phyloP scores from a whole-genome alignment of 2,329 filamentous ascomycete genomes.

The Aspergillus unguis region DNA sequence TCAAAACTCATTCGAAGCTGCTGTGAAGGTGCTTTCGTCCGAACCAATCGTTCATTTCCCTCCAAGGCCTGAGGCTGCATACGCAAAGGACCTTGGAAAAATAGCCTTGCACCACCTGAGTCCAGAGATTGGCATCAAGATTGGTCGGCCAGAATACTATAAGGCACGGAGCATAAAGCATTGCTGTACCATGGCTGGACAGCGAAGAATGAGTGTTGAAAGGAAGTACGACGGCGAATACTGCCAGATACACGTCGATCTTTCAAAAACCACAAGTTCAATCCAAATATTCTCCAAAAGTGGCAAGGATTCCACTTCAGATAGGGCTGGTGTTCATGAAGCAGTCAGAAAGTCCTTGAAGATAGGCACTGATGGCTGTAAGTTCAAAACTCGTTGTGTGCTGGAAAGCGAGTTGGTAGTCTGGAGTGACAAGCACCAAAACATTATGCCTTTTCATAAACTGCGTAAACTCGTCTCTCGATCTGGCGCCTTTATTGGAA shows the following conservation, averaged over 20 bases:
- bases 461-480: conserved; percentile 76
- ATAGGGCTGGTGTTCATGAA: conserved; percentile 61
- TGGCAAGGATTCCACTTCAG: conserved; percentile 79
- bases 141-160: conserved; percentile 62
- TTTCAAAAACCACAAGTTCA: conserved; percentile 50
- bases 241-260: conserved; percentile 79
- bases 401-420: conserved; percentile 80
- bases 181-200: conserved; percentile 63
- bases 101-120: conserved; percentile 46
- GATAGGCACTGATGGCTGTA: conserved; percentile 58
- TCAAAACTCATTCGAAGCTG: conserved; percentile 63
- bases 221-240: conserved; percentile 87
- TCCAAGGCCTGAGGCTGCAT: conserved; percentile 31
- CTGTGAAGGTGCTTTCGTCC: conserved; percentile 52
- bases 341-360: conserved; percentile 63
- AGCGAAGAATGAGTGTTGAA: conserved; percentile 67
- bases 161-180: conserved; percentile 71
- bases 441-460: conserved; percentile 73
- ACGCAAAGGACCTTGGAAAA: conserved; percentile 27
- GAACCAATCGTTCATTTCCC: conserved; percentile 37
- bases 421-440: conserved; percentile 64
- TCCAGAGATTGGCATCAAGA: conserved; percentile 59
- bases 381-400: conserved; percentile 65
- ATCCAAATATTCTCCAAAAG: conserved; percentile 90
- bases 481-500: conserved; percentile 67